Base-by-base conservation (phyloP, 495 filamentous ascomycete genomes). In the Aspergillus panamensis region DNA sequence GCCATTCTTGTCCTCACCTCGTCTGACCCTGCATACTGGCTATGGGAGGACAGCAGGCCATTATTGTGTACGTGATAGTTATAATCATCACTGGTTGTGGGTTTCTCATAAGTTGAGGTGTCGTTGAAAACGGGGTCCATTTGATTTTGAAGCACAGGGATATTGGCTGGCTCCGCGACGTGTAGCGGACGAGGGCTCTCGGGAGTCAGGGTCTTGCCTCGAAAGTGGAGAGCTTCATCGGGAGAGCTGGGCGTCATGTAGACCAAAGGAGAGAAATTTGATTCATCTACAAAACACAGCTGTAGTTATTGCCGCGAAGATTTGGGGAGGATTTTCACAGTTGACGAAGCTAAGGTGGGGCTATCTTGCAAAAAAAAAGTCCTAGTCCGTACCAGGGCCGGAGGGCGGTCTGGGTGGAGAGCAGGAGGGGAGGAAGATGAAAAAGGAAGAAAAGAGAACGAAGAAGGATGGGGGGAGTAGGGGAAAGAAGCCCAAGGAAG, bases 101-200 rank as follows among this genome's bases (percentile, higher is more conserved):
- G 51, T 35, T 59, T 72, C 51, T 76, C 70, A 61, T 80, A 80
- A 43, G 82, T 80, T 17, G 84, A 77, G 25, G 83, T 86, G 66
- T 87, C 84, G 72, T 88, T 85, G 75, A 88, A 88, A 60, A 80
- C 67, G 44, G 85, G 84, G 72, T 90, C 86, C 79, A 83, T 89
- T 70, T 88, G 85, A 63, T 86, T 86, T 63, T 86, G 77, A 57
- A 90, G 80, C 52, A 89, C 81, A 17, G 87, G 85, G 50, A 89
- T 86, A 62, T 83, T 88, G 58, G 85, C 77, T 40, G 86, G 84
- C 62, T 86, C 83, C 62, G 87, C 82, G 63, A 86, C 77, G 69
- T 89, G 84, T 61, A 89, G 62, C 55, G 87, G 87, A 58, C 85
- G 82, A 55, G 87, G 87, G 67, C 85, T 88, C 64, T 88, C 82